These are phyloP conservation scores for Neurospora tetraspora DNA, from an alignment of 495 filamentous ascomycete species.

Conservation along the genomic window DNA sequence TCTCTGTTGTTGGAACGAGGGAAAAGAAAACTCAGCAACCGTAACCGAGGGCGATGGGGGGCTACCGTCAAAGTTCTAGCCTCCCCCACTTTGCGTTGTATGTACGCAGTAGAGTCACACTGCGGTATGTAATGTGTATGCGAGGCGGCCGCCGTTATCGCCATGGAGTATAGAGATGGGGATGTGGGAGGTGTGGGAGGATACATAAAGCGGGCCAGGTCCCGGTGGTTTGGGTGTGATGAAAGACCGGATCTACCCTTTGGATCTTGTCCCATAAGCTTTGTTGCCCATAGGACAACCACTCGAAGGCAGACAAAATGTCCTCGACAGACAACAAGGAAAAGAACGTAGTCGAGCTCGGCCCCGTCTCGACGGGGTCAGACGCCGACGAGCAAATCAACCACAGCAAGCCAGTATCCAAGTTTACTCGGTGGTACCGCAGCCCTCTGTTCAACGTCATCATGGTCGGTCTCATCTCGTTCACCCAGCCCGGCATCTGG, in stretches of 20 bases:
- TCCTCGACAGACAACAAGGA: constrained; percentile 9
- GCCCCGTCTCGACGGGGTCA: background rate
- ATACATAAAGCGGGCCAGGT: background rate
- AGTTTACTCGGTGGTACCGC: constrained; percentile 36
- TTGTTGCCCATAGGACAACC: background rate
- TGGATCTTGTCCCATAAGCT: background rate
- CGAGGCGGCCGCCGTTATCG: background rate
- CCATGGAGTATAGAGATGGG: background rate
- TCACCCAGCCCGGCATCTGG: constrained; percentile 52
- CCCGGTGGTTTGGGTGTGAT: background rate
- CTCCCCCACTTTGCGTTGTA: background rate
- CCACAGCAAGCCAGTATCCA: constrained; percentile 21
- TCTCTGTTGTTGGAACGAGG: background rate
- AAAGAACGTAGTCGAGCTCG: constrained; percentile 6
- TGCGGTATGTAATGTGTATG: background rate
- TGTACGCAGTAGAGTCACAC: background rate
- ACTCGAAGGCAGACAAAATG: constrained; percentile 6
- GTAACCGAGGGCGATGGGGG: background rate
- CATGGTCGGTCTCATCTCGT: constrained; percentile 44
- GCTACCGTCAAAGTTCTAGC: background rate
- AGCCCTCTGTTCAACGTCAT: constrained; percentile 47
- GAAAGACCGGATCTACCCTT: background rate
- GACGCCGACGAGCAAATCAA: constrained; percentile 4
- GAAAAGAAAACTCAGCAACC: background rate
- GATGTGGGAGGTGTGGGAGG: background rate